Percentiles rank a stretch among this genome's conserved stretches.
Evolutionary conservation across 371 early-diverging fungal genomes (phyloP).

Genomic region (Mortierella sp.): DNA sequence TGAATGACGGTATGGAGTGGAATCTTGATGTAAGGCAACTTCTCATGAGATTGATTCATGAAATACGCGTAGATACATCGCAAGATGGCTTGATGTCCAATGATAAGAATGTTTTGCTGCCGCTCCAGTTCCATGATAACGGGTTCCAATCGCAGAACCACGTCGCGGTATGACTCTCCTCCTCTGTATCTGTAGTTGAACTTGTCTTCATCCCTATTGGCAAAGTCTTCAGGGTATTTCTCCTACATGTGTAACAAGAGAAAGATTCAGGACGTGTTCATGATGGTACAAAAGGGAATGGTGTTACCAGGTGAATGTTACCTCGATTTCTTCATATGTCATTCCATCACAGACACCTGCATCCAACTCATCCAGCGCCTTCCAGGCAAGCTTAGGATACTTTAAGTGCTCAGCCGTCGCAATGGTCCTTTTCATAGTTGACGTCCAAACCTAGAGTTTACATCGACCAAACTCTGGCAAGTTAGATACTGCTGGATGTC

Average conservation of each 20-base stretch:
- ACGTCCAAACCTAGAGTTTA: constrained; percentile 85
- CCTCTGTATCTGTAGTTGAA: constrained; percentile 93
- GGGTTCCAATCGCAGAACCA: constrained; percentile 89
- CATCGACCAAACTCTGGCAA: constrained; percentile 13
- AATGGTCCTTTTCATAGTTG: constrained; percentile 90
- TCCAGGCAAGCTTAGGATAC: constrained; percentile 94
- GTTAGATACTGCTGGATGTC: neutral
- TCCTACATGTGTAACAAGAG: constrained; percentile 47
- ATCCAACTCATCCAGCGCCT: constrained; percentile 96
- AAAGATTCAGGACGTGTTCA: neutral
- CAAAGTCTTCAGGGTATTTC: constrained; percentile 86
- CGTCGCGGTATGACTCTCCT: constrained; percentile 95
- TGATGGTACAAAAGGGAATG: neutral
- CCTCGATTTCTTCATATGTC: constrained; percentile 97
- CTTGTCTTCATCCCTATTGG: constrained; percentile 94
- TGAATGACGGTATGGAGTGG: constrained; percentile 97
- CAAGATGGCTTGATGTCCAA: constrained; percentile 95
- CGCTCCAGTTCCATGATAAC: constrained; percentile 98
- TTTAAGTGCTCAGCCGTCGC: constrained; percentile 84
- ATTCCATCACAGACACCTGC: constrained; percentile 98
- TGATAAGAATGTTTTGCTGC: constrained; percentile 94
- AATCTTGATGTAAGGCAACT: constrained; percentile 95
- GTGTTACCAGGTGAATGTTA: constrained; percentile 16
- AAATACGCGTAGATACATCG: constrained; percentile 96
- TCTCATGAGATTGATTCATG: constrained; percentile 88